These are phyloP conservation scores for Brassica incana DNA, from an alignment of 345 rosid genomes.

Conservation along the genomic window DNA sequence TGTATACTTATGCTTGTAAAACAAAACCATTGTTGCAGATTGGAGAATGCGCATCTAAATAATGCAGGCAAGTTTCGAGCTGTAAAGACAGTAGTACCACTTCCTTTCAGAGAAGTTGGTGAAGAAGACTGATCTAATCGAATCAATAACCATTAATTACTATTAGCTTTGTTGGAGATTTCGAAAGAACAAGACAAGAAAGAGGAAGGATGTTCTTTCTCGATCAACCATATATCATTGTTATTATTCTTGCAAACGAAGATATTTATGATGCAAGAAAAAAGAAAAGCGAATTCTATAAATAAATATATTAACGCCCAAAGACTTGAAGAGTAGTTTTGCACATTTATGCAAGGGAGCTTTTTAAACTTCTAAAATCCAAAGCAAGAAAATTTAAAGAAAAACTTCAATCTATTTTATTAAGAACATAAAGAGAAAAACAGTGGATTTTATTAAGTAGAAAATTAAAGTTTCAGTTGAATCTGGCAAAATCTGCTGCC, in stretches of 20 bases:
- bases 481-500: slow-evolving; percentile 9
- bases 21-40: slow-evolving; percentile 49
- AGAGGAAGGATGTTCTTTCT: slow-evolving; percentile 19
- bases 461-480: not conserved
- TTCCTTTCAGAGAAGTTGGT: slow-evolving; percentile 90
- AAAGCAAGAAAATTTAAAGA: too few relatives aligned
- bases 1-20: slow-evolving; percentile 16
- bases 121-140: slow-evolving; percentile 69
- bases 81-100: slow-evolving; percentile 88
- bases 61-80: slow-evolving; percentile 95
- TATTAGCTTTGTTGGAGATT: slow-evolving; percentile 41
- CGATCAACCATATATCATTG: slow-evolving; percentile 29
- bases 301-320: too few relatives aligned
- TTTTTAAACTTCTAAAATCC: too few relatives aligned
- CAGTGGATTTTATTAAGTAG: not conserved
- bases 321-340: too few relatives aligned
- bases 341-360: too few relatives aligned
- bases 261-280: too few relatives aligned
- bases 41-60: slow-evolving; percentile 99
- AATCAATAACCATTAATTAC: slow-evolving; percentile 26
- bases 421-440: not conserved
- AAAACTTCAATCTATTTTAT: too few relatives aligned
- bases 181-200: slow-evolving; percentile 2
- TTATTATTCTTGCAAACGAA: too few relatives aligned
- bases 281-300: too few relatives aligned